Percentiles rank a stretch among this genome's conserved stretches.
These are phyloP conservation scores for Tylopilus subfusipes DNA, from an alignment of 768 basidiomycete genomes.

Conservation along the genomic window DNA sequence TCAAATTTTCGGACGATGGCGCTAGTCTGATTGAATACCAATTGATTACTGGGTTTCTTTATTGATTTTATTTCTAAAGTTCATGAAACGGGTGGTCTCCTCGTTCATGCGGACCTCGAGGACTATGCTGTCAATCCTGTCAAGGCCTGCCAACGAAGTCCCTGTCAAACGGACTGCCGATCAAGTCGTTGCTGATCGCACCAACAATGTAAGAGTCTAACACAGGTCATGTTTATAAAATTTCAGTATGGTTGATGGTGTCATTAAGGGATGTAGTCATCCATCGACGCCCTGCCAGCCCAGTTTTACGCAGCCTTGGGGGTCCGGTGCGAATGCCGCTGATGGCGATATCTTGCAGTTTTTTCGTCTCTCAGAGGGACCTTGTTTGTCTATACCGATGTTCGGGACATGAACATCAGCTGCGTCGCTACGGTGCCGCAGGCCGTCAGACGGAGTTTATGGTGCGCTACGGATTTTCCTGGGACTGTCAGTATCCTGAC, in stretches of 20 bases:
- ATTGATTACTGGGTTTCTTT: background rate
- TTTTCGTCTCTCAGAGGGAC: background rate
- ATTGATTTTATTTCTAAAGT: background rate
- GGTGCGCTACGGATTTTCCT: background rate
- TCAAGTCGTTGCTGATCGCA: background rate
- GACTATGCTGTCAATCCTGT: constrained; percentile 53
- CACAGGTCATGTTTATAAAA: too few relatives aligned
- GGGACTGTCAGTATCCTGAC: background rate
- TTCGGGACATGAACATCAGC: constrained; percentile 46
- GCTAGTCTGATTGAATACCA: background rate
- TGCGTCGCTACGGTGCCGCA: constrained; percentile 62
- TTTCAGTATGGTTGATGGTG: too few relatives aligned
- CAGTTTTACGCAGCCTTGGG: constrained; percentile 50
- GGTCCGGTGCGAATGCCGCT: constrained; percentile 37
- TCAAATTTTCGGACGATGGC: background rate
- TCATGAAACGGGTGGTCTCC: background rate
- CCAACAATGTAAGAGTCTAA: background rate
- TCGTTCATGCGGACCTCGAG: constrained; percentile 69
- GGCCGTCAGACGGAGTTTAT: background rate
- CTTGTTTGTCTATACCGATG: background rate
- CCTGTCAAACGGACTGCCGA: too few relatives aligned
- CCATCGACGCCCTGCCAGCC: constrained; percentile 43
- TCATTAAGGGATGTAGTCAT: too few relatives aligned
- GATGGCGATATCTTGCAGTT: background rate
- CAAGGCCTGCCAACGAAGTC: background rate